Percentiles rank a stretch among this genome's conserved stretches.
Conservation (phyloP, 2,329 filamentous ascomycete genomes). For the Penicillium paneum region DNA sequence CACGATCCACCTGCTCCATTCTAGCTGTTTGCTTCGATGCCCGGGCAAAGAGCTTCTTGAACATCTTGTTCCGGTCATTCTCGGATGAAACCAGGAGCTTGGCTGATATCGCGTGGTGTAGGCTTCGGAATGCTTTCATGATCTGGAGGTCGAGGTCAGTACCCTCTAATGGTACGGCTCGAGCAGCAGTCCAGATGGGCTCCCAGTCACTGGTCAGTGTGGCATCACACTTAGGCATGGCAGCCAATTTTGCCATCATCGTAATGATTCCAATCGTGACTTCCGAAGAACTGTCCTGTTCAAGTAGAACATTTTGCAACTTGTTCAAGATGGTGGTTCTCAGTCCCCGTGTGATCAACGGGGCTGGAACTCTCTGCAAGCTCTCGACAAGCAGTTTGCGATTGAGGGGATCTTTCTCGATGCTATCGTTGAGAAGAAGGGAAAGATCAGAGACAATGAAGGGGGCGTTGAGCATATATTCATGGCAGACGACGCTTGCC, state of each 20-base stretch:
- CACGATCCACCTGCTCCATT: conserved; percentile 30
- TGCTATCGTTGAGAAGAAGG: conserved; percentile 31
- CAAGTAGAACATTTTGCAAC: conserved; percentile 33
- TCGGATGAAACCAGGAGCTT: conserved; percentile 37
- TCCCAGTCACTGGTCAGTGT: conserved; percentile 36
- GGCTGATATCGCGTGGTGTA: conserved; percentile 35
- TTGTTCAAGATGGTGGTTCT: conserved; percentile 35
- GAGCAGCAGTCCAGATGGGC: conserved; percentile 37
- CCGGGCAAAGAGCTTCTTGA: conserved; percentile 36
- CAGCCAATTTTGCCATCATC: conserved; percentile 40
- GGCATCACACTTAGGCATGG: conserved; percentile 40
- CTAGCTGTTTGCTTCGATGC: conserved; percentile 31
- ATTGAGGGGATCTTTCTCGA: conserved; percentile 31
- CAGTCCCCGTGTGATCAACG: conserved; percentile 38
- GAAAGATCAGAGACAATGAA: conserved; percentile 35
- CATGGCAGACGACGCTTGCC: conserved; percentile 38
- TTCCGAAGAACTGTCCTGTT: conserved; percentile 26
- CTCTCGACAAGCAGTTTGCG: conserved; percentile 34
- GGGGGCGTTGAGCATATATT: conserved; percentile 38
- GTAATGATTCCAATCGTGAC: conserved; percentile 34
- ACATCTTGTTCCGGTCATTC: conserved; percentile 32
- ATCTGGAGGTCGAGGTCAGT: conserved; percentile 34
- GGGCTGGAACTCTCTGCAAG: conserved; percentile 37
- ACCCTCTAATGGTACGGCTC: conserved; percentile 32
- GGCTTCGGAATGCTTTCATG: conserved; percentile 38